These are phyloP conservation scores for Aspergillus fumigatus DNA, from an alignment of 2,329 filamentous ascomycete species.

Conservation along the genomic window DNA sequence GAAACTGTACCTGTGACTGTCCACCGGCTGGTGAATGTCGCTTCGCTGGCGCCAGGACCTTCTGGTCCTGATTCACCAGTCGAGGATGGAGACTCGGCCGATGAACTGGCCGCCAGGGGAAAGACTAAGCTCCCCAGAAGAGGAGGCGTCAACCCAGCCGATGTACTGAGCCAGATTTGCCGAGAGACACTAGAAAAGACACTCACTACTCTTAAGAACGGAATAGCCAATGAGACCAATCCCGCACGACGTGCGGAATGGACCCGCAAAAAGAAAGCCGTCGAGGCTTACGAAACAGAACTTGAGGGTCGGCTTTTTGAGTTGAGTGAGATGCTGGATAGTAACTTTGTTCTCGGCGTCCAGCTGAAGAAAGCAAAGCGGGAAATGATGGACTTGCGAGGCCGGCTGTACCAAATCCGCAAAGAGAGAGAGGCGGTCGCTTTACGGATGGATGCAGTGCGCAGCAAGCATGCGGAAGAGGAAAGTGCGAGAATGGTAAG, in stretches of 20 bases:
- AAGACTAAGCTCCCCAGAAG: slow-evolving; percentile 37
- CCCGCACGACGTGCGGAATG: slow-evolving; percentile 36
- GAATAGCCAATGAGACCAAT: slow-evolving; percentile 38
- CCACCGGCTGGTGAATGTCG: slow-evolving; percentile 36
- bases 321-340: slow-evolving; percentile 50
- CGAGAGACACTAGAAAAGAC: slow-evolving; percentile 47
- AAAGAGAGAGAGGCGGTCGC: slow-evolving; percentile 47
- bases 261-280: slow-evolving; percentile 44
- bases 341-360: slow-evolving; percentile 44
- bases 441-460: slow-evolving; percentile 47
- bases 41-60: slow-evolving; percentile 22
- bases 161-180: slow-evolving; percentile 49
- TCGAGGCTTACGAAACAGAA: slow-evolving; percentile 46
- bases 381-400: slow-evolving; percentile 43
- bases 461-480: slow-evolving; percentile 37
- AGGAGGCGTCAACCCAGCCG: slow-evolving; percentile 47
- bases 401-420: slow-evolving; percentile 46
- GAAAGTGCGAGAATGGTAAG: slow-evolving; percentile 35
- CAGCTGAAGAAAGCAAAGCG: slow-evolving; percentile 43
- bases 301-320: slow-evolving; percentile 48
- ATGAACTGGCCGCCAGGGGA: slow-evolving; percentile 30
- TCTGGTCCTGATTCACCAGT: slow-evolving; percentile 17
- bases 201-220: slow-evolving; percentile 39
- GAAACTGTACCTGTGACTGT: slow-evolving; percentile 39
- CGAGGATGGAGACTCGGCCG: slow-evolving; percentile 25